A percentile compares a stretch with the other conserved stretches of the same genome.
These are phyloP conservation scores for Mycena epipterygia DNA, from an alignment of 768 basidiomycete species.

Conservation along the genomic window DNA sequence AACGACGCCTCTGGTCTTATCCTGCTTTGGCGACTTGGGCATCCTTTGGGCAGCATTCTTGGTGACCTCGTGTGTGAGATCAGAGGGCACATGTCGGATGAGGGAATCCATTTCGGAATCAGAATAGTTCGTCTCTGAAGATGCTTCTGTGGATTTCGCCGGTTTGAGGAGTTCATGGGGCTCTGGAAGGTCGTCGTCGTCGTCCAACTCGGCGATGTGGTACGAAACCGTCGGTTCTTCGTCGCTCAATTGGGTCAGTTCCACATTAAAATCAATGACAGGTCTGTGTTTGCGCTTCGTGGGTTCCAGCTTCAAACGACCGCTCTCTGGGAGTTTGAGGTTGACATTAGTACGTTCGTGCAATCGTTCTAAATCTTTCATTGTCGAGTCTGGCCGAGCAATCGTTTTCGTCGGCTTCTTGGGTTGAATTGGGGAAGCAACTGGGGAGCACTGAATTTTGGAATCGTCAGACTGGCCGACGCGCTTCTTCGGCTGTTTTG, in stretches of 20 bases:
- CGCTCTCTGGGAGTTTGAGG: conserved; percentile 53
- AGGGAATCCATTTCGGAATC: conserved; percentile 60
- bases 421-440: conserved; percentile 26
- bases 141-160: conserved; percentile 37
- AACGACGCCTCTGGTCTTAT: background rate
- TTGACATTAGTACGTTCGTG: conserved; percentile 60
- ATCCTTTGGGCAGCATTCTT: background rate
- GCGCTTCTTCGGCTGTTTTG: conserved; percentile 43
- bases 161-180: conserved; percentile 48
- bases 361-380: conserved; percentile 57
- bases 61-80: conserved; percentile 26
- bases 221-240: conserved; percentile 32
- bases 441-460: background rate
- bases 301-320: conserved; percentile 60
- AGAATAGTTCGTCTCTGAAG: conserved; percentile 55
- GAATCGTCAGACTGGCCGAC: conserved; percentile 10
- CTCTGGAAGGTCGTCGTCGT: conserved; percentile 61
- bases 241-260: conserved; percentile 60
- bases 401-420: conserved; percentile 39
- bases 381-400: conserved; percentile 42
- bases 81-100: conserved; percentile 52
- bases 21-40: background rate
- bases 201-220: conserved; percentile 41
- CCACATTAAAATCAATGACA: conserved; percentile 62
- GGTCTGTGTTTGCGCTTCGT: conserved; percentile 48